phyloP scores from a whole-genome alignment of 176 grass and related monocot genomes.

The Tillandsia fasciculata region DNA sequence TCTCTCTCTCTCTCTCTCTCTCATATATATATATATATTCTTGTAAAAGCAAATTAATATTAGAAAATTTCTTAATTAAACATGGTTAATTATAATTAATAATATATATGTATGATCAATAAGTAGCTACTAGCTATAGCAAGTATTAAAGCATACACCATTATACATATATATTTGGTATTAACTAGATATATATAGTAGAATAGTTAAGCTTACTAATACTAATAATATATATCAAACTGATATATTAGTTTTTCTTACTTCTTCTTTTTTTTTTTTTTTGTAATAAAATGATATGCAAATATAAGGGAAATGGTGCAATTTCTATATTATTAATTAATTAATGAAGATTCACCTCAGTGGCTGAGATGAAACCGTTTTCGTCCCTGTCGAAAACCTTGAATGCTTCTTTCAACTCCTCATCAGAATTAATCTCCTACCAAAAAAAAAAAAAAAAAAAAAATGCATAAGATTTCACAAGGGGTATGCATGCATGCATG shows the following conservation, averaged over 20 bases:
- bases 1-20: too few relatives aligned
- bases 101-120: not conserved
- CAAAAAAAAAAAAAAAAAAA: not conserved
- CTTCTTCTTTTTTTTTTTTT: too few relatives aligned
- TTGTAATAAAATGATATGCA: not conserved
- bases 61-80: too few relatives aligned
- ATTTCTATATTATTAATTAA: not conserved
- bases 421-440: slow-evolving; percentile 14
- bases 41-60: too few relatives aligned
- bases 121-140: too few relatives aligned
- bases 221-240: not conserved
- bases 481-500: not conserved
- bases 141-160: too few relatives aligned
- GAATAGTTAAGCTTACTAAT: not conserved
- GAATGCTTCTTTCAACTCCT: slow-evolving; percentile 17
- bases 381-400: slow-evolving; percentile 18
- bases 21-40: too few relatives aligned
- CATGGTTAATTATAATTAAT: too few relatives aligned
- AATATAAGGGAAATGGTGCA: not conserved
- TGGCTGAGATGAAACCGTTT: slow-evolving; percentile 15
- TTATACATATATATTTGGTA: not conserved
- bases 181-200: not conserved
- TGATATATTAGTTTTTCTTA: too few relatives aligned
- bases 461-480: not conserved
- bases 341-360: slow-evolving; percentile 11